Percentiles rank a stretch among this genome's conserved stretches.
phyloP scores from a whole-genome alignment of 306 rosid genomes.

The Malus sieversii region DNA sequence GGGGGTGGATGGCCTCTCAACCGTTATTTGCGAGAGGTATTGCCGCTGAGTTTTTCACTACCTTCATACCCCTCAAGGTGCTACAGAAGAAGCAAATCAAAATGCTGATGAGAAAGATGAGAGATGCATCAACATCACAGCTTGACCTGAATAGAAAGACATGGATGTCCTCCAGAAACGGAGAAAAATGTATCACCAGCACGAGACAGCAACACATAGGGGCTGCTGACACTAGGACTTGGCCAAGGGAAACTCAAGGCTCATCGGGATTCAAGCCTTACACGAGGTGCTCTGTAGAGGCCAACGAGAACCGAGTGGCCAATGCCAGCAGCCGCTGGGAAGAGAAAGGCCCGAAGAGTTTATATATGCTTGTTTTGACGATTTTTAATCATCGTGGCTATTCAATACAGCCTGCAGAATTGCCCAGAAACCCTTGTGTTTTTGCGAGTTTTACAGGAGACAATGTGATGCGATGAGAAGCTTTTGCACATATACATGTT shows the following conservation, averaged over 20 bases:
- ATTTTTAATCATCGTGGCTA: not conserved
- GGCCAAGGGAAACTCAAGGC: constrained; percentile 58
- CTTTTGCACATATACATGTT: not conserved
- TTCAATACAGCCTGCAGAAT: not conserved
- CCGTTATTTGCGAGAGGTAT: constrained; percentile 77
- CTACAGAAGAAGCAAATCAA: constrained; percentile 24
- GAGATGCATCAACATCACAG: constrained; percentile 11
- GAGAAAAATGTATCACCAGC: constrained; percentile 20
- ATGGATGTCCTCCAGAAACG: constrained; percentile 24
- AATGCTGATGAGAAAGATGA: constrained; percentile 17
- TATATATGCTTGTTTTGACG: not conserved
- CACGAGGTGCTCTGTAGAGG: constrained; percentile 82
- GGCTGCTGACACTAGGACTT: constrained; percentile 59
- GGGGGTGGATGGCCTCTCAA: constrained; percentile 88
- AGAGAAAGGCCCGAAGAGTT: constrained; percentile 50
- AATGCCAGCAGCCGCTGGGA: constrained; percentile 49
- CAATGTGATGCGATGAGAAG: not conserved
- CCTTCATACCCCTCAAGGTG: constrained; percentile 45
- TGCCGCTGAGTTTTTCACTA: constrained; percentile 91
- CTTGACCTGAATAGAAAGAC: constrained; percentile 35
- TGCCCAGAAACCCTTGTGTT: not conserved
- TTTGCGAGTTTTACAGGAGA: not conserved
- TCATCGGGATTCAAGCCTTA: constrained; percentile 86
- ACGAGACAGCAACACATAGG: constrained; percentile 34
- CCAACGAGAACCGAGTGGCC: constrained; percentile 51